These are phyloP conservation scores for Sophora flavescens DNA, from an alignment of 306 rosid genomes.

Conservation along the genomic window DNA sequence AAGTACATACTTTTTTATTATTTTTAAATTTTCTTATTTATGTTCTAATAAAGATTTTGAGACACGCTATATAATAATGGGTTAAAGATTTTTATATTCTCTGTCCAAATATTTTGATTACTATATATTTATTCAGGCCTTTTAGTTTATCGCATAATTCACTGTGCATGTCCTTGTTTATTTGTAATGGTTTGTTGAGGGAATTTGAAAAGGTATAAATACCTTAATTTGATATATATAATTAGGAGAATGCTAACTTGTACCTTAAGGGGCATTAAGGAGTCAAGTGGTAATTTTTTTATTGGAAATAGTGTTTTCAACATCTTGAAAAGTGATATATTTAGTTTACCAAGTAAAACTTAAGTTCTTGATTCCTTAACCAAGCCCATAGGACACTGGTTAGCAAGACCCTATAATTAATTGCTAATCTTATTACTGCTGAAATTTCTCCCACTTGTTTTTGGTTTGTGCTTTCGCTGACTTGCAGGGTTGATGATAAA, in stretches of 20 bases:
- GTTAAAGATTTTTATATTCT: conserved; percentile 18
- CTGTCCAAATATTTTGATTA: conserved; percentile 24
- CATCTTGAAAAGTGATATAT: too few species aligned
- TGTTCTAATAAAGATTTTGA: conserved; percentile 15
- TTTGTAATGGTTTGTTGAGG: conserved; percentile 16
- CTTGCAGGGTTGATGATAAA: conserved; percentile 23
- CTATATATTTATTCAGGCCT: neutral
- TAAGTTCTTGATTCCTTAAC: too few species aligned
- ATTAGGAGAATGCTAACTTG: too few species aligned
- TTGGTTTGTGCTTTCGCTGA: neutral
- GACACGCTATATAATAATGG: conserved; percentile 8
- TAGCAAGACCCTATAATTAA: too few species aligned
- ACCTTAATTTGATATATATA: conserved; percentile 4
- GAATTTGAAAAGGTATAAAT: neutral
- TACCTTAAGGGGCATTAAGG: too few species aligned
- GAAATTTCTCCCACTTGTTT: neutral
- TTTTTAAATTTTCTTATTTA: neutral
- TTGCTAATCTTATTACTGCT: conserved; percentile 32
- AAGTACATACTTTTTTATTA: neutral
- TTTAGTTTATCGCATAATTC: conserved; percentile 34
- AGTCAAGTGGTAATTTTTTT: too few species aligned
- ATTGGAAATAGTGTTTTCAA: too few species aligned
- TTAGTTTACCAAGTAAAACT: too few species aligned
- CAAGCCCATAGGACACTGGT: too few species aligned
- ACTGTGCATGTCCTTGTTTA: conserved; percentile 34